Base-by-base conservation (phyloP, 1,284 basidiomycete genomes). In the Erythrobasidium hasegawianum region DNA sequence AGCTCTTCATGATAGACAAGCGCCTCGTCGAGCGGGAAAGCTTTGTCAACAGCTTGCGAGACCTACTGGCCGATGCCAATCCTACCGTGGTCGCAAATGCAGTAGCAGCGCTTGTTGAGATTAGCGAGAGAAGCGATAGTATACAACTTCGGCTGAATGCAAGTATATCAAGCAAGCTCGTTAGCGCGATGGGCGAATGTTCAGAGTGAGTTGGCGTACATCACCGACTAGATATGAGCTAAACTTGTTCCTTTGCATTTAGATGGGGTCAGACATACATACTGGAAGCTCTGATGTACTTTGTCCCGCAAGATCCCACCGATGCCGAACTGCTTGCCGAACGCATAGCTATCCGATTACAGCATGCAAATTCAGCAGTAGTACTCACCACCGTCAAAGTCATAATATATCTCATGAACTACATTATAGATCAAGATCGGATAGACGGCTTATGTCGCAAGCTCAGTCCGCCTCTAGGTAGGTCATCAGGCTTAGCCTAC, bases 201-300 rank as follows among this genome's bases (percentile, higher is more conserved):
- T 94, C 92, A 50, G 92, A 96, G 90, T 92, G 75, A 73, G 88
- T 79, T 45, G n/a, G 52, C 49, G 39, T 54, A 41, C 59, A n/a
- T n/a, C n/a, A n/a, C n/a, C n/a, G n/a, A n/a, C n/a, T n/a, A n/a
- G n/a, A n/a, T n/a, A n/a, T n/a, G n/a, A n/a, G n/a, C n/a, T n/a
- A n/a, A n/a, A n/a, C n/a, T n/a, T n/a, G n/a, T n/a, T n/a, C n/a
- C n/a, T n/a, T n/a, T n/a, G n/a, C n/a, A n/a, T n/a, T n/a, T 72
- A 96, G 92, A 79, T 99, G 96, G 96, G 95, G 95, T 0, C 95
- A 97, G 78, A 93, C 97, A 45, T 98, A 98, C 77, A 97, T 99
- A 70, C 83, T 99, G 59, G 96, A 98, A 77, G 88, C 90, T 2
- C 79, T 99, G 38, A 80, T 98, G 69, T 90, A 93, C 60, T 98